These are phyloP conservation scores for Diplotaxis tenuifolia DNA, from an alignment of 345 rosid genomes.

Conservation along the genomic window DNA sequence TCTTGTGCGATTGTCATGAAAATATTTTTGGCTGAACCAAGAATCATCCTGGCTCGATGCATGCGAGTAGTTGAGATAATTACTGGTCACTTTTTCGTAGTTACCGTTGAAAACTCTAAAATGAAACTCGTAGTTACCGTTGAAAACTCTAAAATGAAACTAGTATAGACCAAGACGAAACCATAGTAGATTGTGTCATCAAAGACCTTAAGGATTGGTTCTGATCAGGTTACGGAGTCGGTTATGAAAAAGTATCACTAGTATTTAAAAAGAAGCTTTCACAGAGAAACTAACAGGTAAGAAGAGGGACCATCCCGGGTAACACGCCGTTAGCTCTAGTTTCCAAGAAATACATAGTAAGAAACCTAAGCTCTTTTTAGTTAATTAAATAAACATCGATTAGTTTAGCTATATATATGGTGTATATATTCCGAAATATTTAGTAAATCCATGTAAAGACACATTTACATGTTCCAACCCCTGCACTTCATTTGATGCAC, in stretches of 20 bases:
- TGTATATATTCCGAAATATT: background rate
- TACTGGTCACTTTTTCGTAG: background rate
- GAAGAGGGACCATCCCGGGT: constrained; percentile 9
- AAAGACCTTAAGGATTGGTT: background rate
- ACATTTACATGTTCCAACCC: background rate
- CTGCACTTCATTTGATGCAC: constrained; percentile 18
- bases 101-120: background rate
- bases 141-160: too few species aligned
- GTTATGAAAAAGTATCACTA: background rate
- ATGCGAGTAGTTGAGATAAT: background rate
- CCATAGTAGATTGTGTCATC: background rate
- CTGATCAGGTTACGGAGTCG: background rate
- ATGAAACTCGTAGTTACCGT: background rate
- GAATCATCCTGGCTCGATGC: background rate
- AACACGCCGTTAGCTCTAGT: constrained; percentile 1
- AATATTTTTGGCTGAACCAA: background rate
- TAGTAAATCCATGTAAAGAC: constrained; percentile 12
- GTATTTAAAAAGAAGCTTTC: background rate
- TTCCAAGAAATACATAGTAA: background rate
- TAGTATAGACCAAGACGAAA: too few species aligned
- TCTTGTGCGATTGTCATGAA: background rate
- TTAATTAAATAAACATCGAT: constrained; percentile 1
- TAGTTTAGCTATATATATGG: background rate
- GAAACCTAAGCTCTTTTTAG: background rate
- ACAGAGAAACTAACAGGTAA: background rate